A percentile compares a stretch with the other conserved stretches of the same genome.
Conservation (phyloP, 768 basidiomycete genomes). For the Hypsizygus marmoreus region DNA sequence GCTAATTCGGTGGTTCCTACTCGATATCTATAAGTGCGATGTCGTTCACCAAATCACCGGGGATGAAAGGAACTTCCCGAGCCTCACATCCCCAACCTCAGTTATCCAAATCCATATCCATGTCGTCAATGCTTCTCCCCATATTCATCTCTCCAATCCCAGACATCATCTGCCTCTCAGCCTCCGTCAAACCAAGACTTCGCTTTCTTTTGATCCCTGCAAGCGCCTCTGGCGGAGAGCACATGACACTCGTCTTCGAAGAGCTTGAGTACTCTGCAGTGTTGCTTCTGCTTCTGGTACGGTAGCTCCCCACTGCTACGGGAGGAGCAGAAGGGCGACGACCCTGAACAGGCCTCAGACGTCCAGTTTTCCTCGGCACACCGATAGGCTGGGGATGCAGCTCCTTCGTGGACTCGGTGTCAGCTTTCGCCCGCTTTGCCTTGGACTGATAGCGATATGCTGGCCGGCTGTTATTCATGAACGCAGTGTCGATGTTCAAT, state of each 20-base stretch:
- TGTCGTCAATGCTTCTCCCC: conserved; percentile 1
- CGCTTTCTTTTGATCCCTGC: conserved; percentile 18
- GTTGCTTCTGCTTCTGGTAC: not conserved
- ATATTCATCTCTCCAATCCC: conserved; percentile 12
- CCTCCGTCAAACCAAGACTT: not conserved
- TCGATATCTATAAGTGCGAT: no score
- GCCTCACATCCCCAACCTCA: no score
- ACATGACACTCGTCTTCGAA: not conserved
- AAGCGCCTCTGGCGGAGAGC: not conserved
- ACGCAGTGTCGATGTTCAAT: conserved; percentile 12
- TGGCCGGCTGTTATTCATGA: conserved; percentile 9
- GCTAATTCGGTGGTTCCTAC: no score
- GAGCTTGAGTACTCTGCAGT: not conserved
- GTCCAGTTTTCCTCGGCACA: conserved; percentile 14
- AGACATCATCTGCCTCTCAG: conserved; percentile 7
- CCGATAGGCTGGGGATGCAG: conserved; percentile 3
- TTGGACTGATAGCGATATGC: conserved; percentile 10
- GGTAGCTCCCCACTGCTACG: not conserved
- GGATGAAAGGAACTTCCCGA: no score
- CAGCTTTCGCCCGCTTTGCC: not conserved
- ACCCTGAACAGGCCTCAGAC: conserved; percentile 12
- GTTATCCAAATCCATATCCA: no score
- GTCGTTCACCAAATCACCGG: no score
- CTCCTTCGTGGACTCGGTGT: not conserved
- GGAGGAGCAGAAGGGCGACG: not conserved